Conservation (phyloP, 805 yeast genomes). For the Spathaspora gorwiae region DNA sequence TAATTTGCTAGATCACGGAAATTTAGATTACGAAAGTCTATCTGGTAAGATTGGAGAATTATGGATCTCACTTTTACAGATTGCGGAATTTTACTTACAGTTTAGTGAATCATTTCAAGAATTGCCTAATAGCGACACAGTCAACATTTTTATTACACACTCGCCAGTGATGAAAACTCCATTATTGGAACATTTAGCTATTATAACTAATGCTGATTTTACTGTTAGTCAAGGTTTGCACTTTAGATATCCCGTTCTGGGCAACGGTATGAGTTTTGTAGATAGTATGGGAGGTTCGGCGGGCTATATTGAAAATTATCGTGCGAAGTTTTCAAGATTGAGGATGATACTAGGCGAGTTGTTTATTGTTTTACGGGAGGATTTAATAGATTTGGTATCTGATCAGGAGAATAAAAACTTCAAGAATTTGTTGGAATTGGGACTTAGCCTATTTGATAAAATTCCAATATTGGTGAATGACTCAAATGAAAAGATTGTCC, state of each 20-base stretch:
- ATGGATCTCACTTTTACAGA: conserved; percentile 69
- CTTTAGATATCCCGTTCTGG: conserved; percentile 64
- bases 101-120: conserved; percentile 8
- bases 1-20: conserved; percentile 53
- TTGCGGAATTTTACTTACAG: conserved; percentile 52
- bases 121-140: conserved; percentile 39
- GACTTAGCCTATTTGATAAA: conserved; percentile 57
- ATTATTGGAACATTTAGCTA: conserved; percentile 61
- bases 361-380: conserved; percentile 57
- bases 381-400: conserved; percentile 37
- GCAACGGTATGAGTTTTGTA: conserved; percentile 62
- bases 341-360: conserved; percentile 58
- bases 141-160: conserved; percentile 61
- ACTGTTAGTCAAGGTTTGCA: conserved; percentile 71
- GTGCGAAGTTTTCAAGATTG: conserved; percentile 57
- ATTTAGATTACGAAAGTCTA: conserved; percentile 9
- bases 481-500: conserved; percentile 38
- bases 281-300: conserved; percentile 40
- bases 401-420: conserved; percentile 17
- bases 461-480: conserved; percentile 47
- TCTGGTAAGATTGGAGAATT: conserved; percentile 49
- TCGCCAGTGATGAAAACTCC: conserved; percentile 71
- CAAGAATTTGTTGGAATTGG: conserved; percentile 46
- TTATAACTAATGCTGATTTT: conserved; percentile 64
- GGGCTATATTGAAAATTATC: conserved; percentile 51